phyloP scores from a whole-genome alignment of 2,329 filamentous ascomycete genomes.

The Alternaria longipes region DNA sequence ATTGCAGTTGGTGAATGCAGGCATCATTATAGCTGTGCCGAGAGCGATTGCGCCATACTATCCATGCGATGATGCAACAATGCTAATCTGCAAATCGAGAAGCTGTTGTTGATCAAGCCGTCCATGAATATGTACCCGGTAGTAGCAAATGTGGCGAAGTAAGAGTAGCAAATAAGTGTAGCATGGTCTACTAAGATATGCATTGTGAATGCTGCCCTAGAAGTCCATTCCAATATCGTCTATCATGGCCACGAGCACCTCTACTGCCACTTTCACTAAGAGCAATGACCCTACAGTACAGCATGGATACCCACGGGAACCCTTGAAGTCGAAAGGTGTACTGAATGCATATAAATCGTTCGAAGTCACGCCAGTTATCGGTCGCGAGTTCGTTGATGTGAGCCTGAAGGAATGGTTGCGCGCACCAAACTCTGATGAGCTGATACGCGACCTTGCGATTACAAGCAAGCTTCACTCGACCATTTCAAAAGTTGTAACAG shows the following conservation, averaged over 20 bases:
- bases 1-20: not conserved
- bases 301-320: conserved; percentile 13
- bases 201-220: not conserved
- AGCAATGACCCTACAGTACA: not conserved
- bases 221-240: not conserved
- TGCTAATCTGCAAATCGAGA: not conserved
- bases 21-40: not conserved
- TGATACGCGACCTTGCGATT: conserved; percentile 70
- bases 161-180: not conserved
- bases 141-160: not conserved
- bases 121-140: not conserved
- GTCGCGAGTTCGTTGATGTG: conserved; percentile 66
- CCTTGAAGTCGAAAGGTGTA: conserved; percentile 58
- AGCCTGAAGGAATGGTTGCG: conserved; percentile 71
- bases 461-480: conserved; percentile 32
- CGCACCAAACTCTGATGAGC: conserved; percentile 69
- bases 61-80: conserved; percentile 5
- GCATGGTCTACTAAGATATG: not conserved
- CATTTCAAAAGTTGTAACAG: not conserved
- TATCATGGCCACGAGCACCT: conserved; percentile 15
- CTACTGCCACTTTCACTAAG: conserved; percentile 3
- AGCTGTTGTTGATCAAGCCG: not conserved
- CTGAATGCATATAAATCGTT: conserved; percentile 64
- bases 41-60: not conserved
- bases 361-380: conserved; percentile 70